Base-by-base conservation (phyloP, 1,139 yeast genomes). In the Nakaseomyces sp. region DNA sequence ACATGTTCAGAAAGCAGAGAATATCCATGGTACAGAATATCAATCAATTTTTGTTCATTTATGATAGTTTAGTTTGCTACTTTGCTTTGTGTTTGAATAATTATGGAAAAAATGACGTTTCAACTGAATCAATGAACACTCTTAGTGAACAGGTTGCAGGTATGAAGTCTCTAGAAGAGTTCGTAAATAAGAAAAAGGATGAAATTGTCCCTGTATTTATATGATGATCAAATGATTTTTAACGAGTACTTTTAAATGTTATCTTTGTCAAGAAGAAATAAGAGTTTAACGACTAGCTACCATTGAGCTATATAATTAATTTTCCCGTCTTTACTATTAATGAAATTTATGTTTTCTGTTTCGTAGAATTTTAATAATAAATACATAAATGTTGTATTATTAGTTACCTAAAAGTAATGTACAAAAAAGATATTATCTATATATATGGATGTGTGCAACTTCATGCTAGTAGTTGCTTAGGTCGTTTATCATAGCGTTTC, bases 21-120 rank as follows among this genome's bases (percentile, higher is more conserved):
- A 72, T 85, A 19, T 81, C 89, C 12, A 85, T 86, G 93, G 95
- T 86, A 6, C 95, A 86, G 61, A 83, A 79, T 50, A 67, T 84
- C 49, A 71, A 87, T 47, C 95, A 86, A 63, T 85, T 77, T 59
- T 71, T 79, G 38, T 72, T 83, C 56, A 77, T 88, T 53, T 85
- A 85, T 62, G 91, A 85, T 47, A 67, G 74, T 45, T 45, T 66
- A 41, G 45, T 65, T 35, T 56, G 58, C 40, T 65, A 55, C 44
- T 63, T 61, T 44, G 54, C 49, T 2, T 46, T 56, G 20, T 45
- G 43, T 9, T 44, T 58, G 46, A 47, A 53, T 15, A 49, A 49
- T 15, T 38, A 35, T 16, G 29, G 20, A 6, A 9, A 30, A 12
- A 39, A 16, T 7, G 41, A 29, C 20, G 29, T 22, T 8, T 38